A percentile compares a stretch with the other conserved stretches of the same genome.
These are phyloP conservation scores for Salix suchowensis DNA, from an alignment of 345 rosid genomes.

Conservation along the genomic window DNA sequence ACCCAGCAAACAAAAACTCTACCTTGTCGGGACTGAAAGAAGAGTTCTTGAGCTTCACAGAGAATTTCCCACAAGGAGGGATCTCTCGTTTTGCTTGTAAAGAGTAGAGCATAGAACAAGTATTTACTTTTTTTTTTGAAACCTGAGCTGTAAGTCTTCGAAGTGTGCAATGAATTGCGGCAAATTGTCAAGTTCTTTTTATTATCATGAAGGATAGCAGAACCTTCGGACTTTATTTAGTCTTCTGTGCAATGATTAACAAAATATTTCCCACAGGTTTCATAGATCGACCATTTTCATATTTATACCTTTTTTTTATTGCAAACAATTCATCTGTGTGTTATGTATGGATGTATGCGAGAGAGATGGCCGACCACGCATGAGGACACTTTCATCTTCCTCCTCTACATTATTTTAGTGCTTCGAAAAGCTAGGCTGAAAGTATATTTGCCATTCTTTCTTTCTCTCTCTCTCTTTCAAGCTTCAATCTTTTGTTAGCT, in stretches of 20 bases:
- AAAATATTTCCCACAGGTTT: constrained; percentile 13
- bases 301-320: not conserved
- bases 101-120: constrained; percentile 13
- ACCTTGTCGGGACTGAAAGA: constrained; percentile 2
- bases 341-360: not conserved
- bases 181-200: constrained; percentile 10
- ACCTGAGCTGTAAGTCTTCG: not conserved
- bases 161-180: constrained; percentile 17
- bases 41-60: constrained; percentile 15
- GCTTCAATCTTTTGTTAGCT: not conserved
- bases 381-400: constrained; percentile 26
- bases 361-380: constrained; percentile 55
- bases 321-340: not conserved
- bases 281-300: not conserved
- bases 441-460: not conserved
- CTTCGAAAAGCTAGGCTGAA: constrained; percentile 6
- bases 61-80: constrained; percentile 15
- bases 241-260: constrained; percentile 24
- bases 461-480: not conserved
- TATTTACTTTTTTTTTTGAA: not conserved
- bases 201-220: constrained; percentile 16
- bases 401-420: constrained; percentile 29
- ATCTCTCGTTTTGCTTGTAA: constrained; percentile 17
- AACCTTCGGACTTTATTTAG: constrained; percentile 9
- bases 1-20: constrained; percentile 9